A percentile compares a stretch with the other conserved stretches of the same genome.
Conservation (phyloP, 2,329 filamentous ascomycete genomes). For the Sporothrix schenckii region DNA sequence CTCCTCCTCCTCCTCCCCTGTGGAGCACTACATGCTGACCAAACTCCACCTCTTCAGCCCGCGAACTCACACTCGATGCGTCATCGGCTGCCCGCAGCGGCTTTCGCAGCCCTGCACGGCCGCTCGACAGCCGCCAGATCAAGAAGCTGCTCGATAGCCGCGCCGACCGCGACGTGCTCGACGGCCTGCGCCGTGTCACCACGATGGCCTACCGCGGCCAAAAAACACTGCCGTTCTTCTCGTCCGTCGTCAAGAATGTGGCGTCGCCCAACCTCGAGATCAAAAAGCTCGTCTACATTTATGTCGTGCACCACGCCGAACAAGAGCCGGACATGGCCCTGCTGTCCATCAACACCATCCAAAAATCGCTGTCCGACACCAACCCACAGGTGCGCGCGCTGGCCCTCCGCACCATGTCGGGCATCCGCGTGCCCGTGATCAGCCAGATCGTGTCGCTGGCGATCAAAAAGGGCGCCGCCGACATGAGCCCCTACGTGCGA, state of each 20-base stretch:
- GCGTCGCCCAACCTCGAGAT: slow-evolving; percentile 92
- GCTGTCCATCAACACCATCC: slow-evolving; percentile 97
- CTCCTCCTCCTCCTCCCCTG: background rate
- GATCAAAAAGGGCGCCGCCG: slow-evolving; percentile 88
- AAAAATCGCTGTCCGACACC: slow-evolving; percentile 91
- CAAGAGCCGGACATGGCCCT: slow-evolving; percentile 93
- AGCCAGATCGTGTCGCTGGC: slow-evolving; percentile 95
- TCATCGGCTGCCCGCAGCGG: slow-evolving; percentile 82
- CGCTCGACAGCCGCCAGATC: slow-evolving; percentile 78
- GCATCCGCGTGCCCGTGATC: slow-evolving; percentile 95
- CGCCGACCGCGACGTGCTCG: slow-evolving; percentile 88
- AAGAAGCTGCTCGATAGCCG: slow-evolving; percentile 94
- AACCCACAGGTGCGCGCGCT: slow-evolving; percentile 90
- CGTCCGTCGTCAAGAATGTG: slow-evolving; percentile 97
- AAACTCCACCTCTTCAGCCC: slow-evolving; percentile 58
- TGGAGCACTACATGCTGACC: no score
- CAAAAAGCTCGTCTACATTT: slow-evolving; percentile 98
- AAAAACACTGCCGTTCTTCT: slow-evolving; percentile 89
- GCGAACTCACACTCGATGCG: slow-evolving; percentile 96
- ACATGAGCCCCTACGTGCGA: slow-evolving; percentile 93
- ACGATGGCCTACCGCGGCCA: slow-evolving; percentile 96
- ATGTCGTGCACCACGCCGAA: slow-evolving; percentile 94
- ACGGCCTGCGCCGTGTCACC: slow-evolving; percentile 85
- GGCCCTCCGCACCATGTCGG: slow-evolving; percentile 94
- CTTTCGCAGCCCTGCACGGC: slow-evolving; percentile 60